Evolutionary conservation across 192 early-diverging fungal genomes (phyloP), one percentile per base, ranked within the genome.

Genomic region (Jimgerdemannia flammicorona): DNA sequence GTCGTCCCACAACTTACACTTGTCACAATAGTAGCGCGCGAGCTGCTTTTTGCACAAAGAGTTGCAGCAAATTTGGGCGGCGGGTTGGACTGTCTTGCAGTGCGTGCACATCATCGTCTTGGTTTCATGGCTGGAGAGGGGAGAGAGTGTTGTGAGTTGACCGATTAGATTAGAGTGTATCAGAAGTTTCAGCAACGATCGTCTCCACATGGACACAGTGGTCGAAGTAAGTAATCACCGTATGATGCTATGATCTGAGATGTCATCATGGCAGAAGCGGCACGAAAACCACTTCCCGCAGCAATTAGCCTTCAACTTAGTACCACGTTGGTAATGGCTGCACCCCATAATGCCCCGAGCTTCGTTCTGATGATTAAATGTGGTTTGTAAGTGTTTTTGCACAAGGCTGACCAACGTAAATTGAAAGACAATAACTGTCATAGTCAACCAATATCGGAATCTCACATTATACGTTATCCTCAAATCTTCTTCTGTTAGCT

Each of bases 51-150:
- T 72, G 81, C 97, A 99, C 4, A 54, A 75, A 29, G 69, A 70
- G 64, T 91, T 88, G 70, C 78, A 74, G 79, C 97, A 99, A 39
- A 77, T 72, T 77, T 94, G 91, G 3, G 86, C 86, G 10, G 94
- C 88, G 3, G 94, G 89, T 74, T 99, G 97, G 39, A 93, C 87
- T 6, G 87, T 87, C 43, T 79, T 69, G 80, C 97, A 99, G 74
- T 92, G 83, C 97, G 98, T 98, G 77, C 97, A 99, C 76, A 95
- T 88, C 96, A 99, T 98, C 70, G 82, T 89, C 69, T 90, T 88
- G 0, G 87, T 89, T 19, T 85, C 84, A 40, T 73, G 77, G 74
- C 86, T 85, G 41, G 3, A 9, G n/a, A 29, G 29, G 29, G 29
- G 39, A 39, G 10, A 42, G 44, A 44, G 54, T 44, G 18, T 29